Evolutionary conservation across 1,284 basidiomycete genomes (phyloP), one percentile per base, ranked within the genome.

Genomic region (Ustilago curta): DNA sequence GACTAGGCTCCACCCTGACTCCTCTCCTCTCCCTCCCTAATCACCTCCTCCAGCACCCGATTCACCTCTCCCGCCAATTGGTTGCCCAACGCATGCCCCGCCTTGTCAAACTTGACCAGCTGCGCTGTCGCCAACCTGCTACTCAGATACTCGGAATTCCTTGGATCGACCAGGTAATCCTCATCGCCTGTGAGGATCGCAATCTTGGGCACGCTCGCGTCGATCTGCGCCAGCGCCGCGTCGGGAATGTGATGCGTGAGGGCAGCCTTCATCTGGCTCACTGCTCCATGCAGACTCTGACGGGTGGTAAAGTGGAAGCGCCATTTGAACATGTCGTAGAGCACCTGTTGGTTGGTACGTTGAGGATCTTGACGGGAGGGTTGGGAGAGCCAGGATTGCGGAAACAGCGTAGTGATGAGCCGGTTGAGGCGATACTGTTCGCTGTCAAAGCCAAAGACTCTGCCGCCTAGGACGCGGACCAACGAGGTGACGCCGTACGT

Each of bases 211-310:
- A 94, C 88, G 3, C 86, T 86, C 0, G 83, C 80, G 2, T 90
- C 88, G 49, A 95, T 90, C 37, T 79, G 79, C 6, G 84, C 83
- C 14, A 94, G 87, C 1, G 89, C 88, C 0, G 87, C 87, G 0
- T 88, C 86, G 3, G 87, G 84, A 57, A 94, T 90, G 59, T 88
- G 81, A 81, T 95, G 93, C 0, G 90, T 91, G 4, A 92, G 67
- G 0, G 85, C 91, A 0, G 93, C 92, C 6, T 86, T 87, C 88
- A 93, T 90, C 82, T 95, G 93, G 2, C 91, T 92, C 3, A 94
- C 67, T 19, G 89, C 86, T 0, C 93, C 93, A 14, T 89, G 77
- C 39, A 90, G 82, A 0, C 86, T 86, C 73, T 93, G 93, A 0
- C 89, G 88, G 12, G 88, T 88, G 0, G 90, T 90, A 4, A 90